Conservation (phyloP, 768 basidiomycete genomes). For the Mycena floridula region DNA sequence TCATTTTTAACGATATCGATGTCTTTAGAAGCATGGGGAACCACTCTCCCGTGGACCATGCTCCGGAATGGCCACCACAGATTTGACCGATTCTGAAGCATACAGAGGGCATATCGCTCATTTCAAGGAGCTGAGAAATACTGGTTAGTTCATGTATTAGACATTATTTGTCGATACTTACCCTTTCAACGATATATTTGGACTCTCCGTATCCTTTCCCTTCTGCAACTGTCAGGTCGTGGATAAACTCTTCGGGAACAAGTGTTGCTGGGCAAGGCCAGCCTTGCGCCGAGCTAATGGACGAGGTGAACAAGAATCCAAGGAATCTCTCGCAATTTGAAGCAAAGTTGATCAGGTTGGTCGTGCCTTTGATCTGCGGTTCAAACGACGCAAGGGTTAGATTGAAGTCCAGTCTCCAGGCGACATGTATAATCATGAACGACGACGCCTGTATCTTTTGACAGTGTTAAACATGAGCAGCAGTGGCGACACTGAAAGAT, state of each 20-base stretch:
- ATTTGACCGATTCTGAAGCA: constrained; percentile 28
- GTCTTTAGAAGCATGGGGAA: constrained; percentile 28
- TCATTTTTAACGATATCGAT: constrained; percentile 14
- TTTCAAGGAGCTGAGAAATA: constrained; percentile 14
- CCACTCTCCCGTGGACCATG: constrained; percentile 29
- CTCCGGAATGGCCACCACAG: constrained; percentile 21
- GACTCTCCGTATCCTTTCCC: constrained; percentile 13
- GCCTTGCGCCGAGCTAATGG: constrained; percentile 21
- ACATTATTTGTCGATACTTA: constrained; percentile 2
- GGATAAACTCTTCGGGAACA: constrained; percentile 17
- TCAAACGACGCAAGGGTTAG: constrained; percentile 27
- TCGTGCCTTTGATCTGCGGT: constrained; percentile 21
- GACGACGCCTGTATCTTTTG: constrained; percentile 13
- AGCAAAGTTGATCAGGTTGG: constrained; percentile 23
- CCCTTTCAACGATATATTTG: constrained; percentile 16
- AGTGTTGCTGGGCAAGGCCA: constrained; percentile 19
- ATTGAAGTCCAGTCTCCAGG: constrained; percentile 35
- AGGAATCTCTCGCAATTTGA: constrained; percentile 1
- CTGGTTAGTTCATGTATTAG: not conserved
- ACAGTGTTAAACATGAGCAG: not conserved
- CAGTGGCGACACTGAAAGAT: not conserved
- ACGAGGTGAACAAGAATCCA: constrained; percentile 23
- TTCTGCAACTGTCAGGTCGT: constrained; percentile 5
- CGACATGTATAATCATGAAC: constrained; percentile 24
- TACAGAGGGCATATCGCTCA: constrained; percentile 16